Evolutionary conservation across 257 asterid genomes (phyloP).

Genomic region (Perilla frutescens): DNA sequence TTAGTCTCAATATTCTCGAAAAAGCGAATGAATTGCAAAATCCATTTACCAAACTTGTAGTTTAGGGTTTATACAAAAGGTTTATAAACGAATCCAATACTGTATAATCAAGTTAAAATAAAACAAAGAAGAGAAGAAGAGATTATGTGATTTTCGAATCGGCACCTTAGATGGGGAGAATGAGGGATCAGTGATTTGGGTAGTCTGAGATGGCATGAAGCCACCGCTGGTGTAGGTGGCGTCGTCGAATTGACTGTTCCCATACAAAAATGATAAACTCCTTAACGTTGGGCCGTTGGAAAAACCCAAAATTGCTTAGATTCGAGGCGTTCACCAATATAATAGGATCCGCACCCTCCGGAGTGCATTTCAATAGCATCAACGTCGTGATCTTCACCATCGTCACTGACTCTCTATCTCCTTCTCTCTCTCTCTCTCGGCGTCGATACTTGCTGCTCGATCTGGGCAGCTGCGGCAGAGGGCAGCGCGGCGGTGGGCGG

Average conservation of each 20-base stretch:
- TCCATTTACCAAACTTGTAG: too few relatives aligned
- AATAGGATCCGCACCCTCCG: constrained; percentile 83
- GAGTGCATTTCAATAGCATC: constrained; percentile 75
- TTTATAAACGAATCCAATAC: too few relatives aligned
- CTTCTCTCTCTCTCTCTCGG: neutral
- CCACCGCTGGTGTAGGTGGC: constrained; percentile 98
- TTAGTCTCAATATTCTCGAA: too few relatives aligned
- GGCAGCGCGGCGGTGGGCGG: too few relatives aligned
- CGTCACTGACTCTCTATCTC: neutral
- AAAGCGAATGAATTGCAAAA: too few relatives aligned
- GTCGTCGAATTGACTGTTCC: constrained; percentile 64
- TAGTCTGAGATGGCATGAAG: constrained; percentile 96
- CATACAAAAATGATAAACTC: constrained; percentile 85
- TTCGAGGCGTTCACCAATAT: constrained; percentile 78
- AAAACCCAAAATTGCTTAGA: constrained; percentile 84
- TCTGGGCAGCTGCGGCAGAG: too few relatives aligned
- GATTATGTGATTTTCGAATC: neutral
- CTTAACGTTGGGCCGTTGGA: constrained; percentile 82
- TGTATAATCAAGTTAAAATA: neutral
- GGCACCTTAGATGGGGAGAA: constrained; percentile 72
- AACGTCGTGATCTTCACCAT: constrained; percentile 89
- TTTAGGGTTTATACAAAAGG: too few relatives aligned
- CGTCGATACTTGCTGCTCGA: neutral
- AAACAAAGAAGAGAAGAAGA: neutral
- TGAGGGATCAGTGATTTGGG: constrained; percentile 65